These are phyloP conservation scores for Teratosphaeriaceae sp. DNA, from an alignment of 2,329 filamentous ascomycete species.

Conservation along the genomic window DNA sequence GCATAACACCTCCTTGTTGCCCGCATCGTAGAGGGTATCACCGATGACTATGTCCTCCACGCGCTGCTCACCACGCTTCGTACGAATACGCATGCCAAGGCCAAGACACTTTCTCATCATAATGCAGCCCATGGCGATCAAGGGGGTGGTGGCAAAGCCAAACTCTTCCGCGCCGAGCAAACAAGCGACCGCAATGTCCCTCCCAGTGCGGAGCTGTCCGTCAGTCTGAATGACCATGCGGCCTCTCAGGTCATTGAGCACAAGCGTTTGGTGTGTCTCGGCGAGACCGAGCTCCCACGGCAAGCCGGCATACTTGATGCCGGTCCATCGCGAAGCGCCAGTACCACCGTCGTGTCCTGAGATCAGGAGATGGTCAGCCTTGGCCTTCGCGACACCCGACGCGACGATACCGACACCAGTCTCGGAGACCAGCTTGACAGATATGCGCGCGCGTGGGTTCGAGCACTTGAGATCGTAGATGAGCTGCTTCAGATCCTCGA, in stretches of 20 bases:
- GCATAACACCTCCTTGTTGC: no score
- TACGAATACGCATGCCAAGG: no score
- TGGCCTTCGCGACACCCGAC: conserved; percentile 94
- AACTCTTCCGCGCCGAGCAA: conserved; percentile 96
- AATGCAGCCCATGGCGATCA: conserved; percentile 96
- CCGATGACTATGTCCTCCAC: no score
- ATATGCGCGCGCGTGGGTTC: conserved; percentile 84
- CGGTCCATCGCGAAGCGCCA: conserved; percentile 93
- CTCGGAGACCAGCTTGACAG: conserved; percentile 96
- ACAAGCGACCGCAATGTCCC: conserved; percentile 91
- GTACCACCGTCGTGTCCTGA: conserved; percentile 96
- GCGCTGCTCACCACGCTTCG: no score
- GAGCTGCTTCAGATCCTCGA: conserved; percentile 94
- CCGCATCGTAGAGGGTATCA: no score
- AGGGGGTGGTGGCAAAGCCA: conserved; percentile 88
- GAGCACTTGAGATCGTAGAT: conserved; percentile 98
- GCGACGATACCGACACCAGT: conserved; percentile 96
- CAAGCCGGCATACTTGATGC: conserved; percentile 96
- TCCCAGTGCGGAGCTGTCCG: conserved; percentile 84
- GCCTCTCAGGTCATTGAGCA: conserved; percentile 90
- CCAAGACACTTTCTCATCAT: conserved; percentile 88
- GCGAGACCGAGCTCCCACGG: conserved; percentile 96
- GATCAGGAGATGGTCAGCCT: conserved; percentile 94
- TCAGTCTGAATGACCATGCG: conserved; percentile 96
- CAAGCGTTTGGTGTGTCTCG: conserved; percentile 93